Evolutionary conservation across 2,329 filamentous ascomycete species (phyloP).

Genomic region (Hymenotorrendiella dingleyae): DNA sequence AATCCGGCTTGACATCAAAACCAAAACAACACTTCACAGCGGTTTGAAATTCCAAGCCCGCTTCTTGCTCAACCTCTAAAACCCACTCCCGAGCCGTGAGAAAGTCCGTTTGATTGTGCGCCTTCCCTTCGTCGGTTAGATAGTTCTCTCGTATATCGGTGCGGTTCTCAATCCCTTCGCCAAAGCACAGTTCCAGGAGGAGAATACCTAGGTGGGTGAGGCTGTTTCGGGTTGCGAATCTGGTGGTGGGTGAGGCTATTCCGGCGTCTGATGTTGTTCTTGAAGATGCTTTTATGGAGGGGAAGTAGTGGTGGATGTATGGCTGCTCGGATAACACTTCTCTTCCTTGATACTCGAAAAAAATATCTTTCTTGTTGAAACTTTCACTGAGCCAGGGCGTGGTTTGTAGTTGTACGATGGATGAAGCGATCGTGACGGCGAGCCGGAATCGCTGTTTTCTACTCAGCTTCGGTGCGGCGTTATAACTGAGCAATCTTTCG

Average conservation of each 20-base stretch:
- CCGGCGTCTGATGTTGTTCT: neutral
- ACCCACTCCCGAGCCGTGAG: conserved; percentile 20
- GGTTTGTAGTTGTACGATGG: conserved; percentile 22
- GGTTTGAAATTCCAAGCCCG: conserved; percentile 10
- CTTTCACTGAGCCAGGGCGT: conserved; percentile 21
- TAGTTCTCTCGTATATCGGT: neutral
- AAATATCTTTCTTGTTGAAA: conserved; percentile 21
- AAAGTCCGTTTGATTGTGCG: conserved; percentile 15
- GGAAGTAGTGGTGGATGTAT: conserved; percentile 13
- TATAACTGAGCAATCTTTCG: conserved; percentile 12
- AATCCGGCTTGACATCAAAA: conserved; percentile 21
- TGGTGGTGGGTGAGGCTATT: neutral
- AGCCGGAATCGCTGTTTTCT: conserved; percentile 19
- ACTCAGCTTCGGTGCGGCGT: conserved; percentile 3
- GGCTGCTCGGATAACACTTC: conserved; percentile 16
- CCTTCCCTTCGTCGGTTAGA: conserved; percentile 13
- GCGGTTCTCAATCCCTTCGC: conserved; percentile 20
- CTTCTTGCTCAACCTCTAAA: conserved; percentile 18
- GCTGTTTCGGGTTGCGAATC: conserved; percentile 7
- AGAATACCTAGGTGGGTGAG: conserved; percentile 21
- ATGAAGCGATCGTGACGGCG: conserved; percentile 19
- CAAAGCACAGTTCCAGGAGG: conserved; percentile 25
- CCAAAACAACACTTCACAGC: conserved; percentile 19
- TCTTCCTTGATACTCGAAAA: conserved; percentile 16
- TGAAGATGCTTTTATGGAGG: neutral